Base-by-base conservation (phyloP, 352 stramenopile species). In the Phytopythium aichiense region DNA sequence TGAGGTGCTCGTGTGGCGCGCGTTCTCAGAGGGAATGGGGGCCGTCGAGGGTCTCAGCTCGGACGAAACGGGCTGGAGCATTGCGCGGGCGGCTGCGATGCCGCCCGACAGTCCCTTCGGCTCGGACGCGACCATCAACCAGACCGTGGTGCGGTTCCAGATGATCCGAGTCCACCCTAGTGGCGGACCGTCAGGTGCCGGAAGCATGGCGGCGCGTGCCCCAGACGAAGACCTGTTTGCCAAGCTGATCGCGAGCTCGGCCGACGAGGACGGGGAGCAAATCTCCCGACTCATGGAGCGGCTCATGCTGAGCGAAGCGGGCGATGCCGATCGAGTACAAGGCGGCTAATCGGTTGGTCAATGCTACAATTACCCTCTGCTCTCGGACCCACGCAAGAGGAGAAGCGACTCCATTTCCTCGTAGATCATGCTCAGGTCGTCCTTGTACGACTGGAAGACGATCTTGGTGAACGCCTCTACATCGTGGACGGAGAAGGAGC, bases 1-100 rank as follows among this genome's bases (percentile, higher is more conserved):
- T 2, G 71, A 85, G 65, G 71, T 85, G 60, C 31, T 85, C 6
- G 74, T 87, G 33, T 89, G 79, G 79, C 74, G 76, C n/a, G 66
- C 66, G 1, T 58, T 76, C 8, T 73, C 69, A 0, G 66, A 84
- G 37, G 71, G 73, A n/a, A 68, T 75, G 55, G 60, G 68, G 2
- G 6, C 66, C 16, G 68, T 77, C 23, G 66, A 50, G 18, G 71
- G 71, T 0, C 70, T 86, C 63, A 71, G 67, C 40, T 73, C 71
- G 40, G 75, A 87, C 38, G 73, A 89, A 30, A 87, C 75, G 0
- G 76, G 76, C 0, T 86, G 79, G 79, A 75, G 72, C 31, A 59
- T 84, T 7, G 67, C 81, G 7, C 70, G 69, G 12, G 61, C 60
- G 12, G 63, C 57, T 12, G 15, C 54, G 37, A n/a, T 38, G 8